These are phyloP conservation scores for Trichoderma guizhouense DNA, from an alignment of 2,329 filamentous ascomycete genomes.

Conservation along the genomic window DNA sequence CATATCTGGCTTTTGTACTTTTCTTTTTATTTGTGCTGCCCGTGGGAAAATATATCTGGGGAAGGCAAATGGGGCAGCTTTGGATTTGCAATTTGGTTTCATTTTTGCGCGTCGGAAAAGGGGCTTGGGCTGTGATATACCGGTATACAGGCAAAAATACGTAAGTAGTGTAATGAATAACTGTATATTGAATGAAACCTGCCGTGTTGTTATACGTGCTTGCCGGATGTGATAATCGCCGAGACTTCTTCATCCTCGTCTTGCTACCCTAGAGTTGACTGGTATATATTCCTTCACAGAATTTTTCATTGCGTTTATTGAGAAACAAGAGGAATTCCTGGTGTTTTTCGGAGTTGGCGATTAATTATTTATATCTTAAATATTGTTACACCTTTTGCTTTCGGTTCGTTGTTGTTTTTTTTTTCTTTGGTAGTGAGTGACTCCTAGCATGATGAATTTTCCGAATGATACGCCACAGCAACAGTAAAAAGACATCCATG, in stretches of 20 bases:
- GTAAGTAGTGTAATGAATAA: constrained; percentile 11
- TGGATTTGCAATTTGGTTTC: not conserved
- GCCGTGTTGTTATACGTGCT: not conserved
- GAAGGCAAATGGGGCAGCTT: not conserved
- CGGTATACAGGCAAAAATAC: not conserved
- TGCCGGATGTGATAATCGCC: not conserved
- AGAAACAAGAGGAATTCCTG: not conserved
- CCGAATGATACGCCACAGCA: not conserved
- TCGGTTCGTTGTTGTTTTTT: not conserved
- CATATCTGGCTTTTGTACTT: not conserved
- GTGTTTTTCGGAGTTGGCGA: not conserved
- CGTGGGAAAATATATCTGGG: not conserved
- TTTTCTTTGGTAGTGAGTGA: not conserved
- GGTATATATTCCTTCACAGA: not conserved
- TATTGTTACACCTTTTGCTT: not conserved
- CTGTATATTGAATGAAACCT: not conserved
- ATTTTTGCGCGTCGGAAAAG: not conserved
- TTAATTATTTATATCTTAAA: not conserved
- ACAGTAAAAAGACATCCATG: not conserved
- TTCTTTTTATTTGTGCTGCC: not conserved
- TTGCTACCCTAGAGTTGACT: not conserved
- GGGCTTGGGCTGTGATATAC: not conserved
- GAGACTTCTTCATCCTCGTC: not conserved
- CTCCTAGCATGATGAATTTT: not conserved
- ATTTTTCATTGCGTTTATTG: not conserved